Percentiles rank a stretch among this genome's conserved stretches.
Conservation (phyloP, 2,329 filamentous ascomycete species). For the Nakataea oryzae region DNA sequence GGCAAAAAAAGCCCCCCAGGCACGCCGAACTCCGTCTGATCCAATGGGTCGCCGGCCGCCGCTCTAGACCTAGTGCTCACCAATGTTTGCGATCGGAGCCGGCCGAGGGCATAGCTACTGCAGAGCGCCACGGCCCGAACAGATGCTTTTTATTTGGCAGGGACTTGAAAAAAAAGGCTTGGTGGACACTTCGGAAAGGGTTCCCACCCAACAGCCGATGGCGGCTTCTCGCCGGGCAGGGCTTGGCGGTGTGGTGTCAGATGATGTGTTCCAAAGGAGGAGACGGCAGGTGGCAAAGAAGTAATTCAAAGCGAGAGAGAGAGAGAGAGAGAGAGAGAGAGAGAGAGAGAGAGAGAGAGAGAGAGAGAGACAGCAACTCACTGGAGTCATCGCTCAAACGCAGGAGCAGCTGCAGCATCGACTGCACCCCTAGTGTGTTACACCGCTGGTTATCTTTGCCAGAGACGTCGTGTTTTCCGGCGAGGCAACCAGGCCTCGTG, state of each 20-base stretch:
- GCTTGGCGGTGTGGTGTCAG: background rate
- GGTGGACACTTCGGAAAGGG: background rate
- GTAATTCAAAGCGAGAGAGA: no score
- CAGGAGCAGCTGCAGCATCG: background rate
- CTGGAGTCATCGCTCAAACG: background rate
- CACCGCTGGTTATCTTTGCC: background rate
- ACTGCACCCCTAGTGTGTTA: background rate
- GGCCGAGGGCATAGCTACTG: background rate
- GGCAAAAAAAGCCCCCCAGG: background rate
- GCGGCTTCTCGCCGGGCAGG: background rate
- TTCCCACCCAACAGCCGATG: background rate
- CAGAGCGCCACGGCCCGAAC: background rate
- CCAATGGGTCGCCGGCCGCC: no score
- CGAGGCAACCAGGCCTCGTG: background rate
- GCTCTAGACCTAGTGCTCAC: background rate
- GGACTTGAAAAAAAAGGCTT: background rate
- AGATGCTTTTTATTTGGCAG: background rate
- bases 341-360: no score
- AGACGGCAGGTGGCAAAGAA: no score
- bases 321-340: background rate
- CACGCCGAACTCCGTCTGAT: background rate
- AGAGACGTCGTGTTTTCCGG: background rate
- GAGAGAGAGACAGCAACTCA: background rate
- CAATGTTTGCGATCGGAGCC: background rate
- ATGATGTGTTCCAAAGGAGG: background rate